phyloP scores from a whole-genome alignment of 2,329 filamentous ascomycete genomes.

The Botrytis deweyae region DNA sequence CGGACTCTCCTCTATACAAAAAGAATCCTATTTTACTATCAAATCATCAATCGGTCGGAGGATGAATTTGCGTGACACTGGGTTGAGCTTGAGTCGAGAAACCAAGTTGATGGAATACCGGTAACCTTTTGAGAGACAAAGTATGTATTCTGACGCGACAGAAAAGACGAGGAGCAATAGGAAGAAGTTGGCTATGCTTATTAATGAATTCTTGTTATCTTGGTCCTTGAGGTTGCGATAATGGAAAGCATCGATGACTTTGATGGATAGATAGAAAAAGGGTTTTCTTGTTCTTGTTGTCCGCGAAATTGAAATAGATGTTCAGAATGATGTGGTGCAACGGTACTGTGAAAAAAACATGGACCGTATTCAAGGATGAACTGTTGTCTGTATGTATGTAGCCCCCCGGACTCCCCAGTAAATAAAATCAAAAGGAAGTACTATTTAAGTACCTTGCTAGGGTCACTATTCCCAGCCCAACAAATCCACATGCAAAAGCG shows the following conservation, averaged over 20 bases:
- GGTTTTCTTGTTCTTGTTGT: not conserved
- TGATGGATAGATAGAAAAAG: constrained; percentile 14
- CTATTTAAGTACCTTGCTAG: constrained; percentile 39
- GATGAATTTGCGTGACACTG: not conserved
- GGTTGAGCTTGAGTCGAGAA: constrained; percentile 1
- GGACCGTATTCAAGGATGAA: constrained; percentile 9
- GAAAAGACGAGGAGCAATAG: constrained; percentile 4
- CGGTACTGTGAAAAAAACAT: constrained; percentile 6
- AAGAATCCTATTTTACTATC: constrained; percentile 18
- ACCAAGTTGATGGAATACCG: not conserved
- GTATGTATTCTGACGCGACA: constrained; percentile 17
- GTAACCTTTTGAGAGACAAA: not conserved
- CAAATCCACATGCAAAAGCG: constrained; percentile 27
- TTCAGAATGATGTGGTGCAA: constrained; percentile 18
- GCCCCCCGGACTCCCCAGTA: constrained; percentile 11
- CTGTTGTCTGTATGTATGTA: not conserved
- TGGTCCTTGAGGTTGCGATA: constrained; percentile 2
- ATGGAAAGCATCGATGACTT: constrained; percentile 17
- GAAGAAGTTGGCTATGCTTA: not conserved
- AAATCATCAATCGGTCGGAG: constrained; percentile 25
- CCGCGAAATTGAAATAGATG: constrained; percentile 6
- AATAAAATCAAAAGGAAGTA: constrained; percentile 5
- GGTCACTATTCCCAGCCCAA: constrained; percentile 42
- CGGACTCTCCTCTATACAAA: constrained; percentile 14
- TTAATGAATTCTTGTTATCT: constrained; percentile 1